These are phyloP conservation scores for Helotiales sp. DNA, from an alignment of 2,329 filamentous ascomycete species.

Conservation along the genomic window DNA sequence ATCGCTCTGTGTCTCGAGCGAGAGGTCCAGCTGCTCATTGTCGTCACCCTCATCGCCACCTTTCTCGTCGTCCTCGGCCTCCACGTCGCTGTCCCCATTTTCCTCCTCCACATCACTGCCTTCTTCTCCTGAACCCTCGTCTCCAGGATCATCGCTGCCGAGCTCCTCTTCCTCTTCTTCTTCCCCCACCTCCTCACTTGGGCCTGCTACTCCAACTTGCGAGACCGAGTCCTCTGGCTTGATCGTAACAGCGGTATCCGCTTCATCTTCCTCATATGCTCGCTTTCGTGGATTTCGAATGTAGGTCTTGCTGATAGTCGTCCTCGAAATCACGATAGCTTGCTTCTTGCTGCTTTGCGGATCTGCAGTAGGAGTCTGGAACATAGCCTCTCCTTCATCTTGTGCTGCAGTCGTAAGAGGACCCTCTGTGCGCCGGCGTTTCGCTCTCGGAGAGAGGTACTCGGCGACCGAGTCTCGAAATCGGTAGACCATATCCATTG, in stretches of 20 bases:
- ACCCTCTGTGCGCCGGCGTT: constrained; percentile 34
- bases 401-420: constrained; percentile 22
- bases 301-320: not conserved
- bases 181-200: not conserved
- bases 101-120: constrained; percentile 6
- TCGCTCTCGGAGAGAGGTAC: constrained; percentile 31
- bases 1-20: not conserved
- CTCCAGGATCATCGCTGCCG: not conserved
- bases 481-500: constrained; percentile 31
- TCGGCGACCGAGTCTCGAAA: constrained; percentile 31
- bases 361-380: constrained; percentile 19
- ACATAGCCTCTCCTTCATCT: constrained; percentile 13
- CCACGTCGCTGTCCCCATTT: constrained; percentile 6
- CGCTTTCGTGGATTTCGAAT: constrained; percentile 30
- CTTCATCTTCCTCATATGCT: constrained; percentile 24
- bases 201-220: constrained; percentile 16
- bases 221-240: constrained; percentile 26
- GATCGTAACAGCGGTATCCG: constrained; percentile 13
- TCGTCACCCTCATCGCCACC: constrained; percentile 6
- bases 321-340: not conserved
- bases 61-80: constrained; percentile 10
- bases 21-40: not conserved
- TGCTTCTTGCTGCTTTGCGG: constrained; percentile 19
- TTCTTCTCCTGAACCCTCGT: constrained; percentile 9
- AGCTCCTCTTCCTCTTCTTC: not conserved